These are phyloP conservation scores for Candida hispaniensis DNA, from an alignment of 805 yeast genomes.

Conservation along the genomic window DNA sequence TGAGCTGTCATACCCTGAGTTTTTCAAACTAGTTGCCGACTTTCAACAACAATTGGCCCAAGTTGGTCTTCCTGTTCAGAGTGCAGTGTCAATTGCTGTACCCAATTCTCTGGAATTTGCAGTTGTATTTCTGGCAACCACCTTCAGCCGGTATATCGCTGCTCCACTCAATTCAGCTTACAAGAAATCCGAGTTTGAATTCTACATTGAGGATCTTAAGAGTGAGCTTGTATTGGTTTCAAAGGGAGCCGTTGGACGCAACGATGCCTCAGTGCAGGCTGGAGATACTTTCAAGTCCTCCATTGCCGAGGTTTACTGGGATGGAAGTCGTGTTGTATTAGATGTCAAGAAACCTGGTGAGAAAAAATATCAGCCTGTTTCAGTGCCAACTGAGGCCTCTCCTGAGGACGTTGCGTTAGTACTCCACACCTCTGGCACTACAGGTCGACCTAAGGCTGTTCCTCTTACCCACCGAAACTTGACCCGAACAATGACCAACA, in stretches of 20 bases:
- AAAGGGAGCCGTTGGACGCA: constrained; percentile 34
- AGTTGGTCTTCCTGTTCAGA: constrained; percentile 32
- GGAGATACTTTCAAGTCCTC: constrained; percentile 40
- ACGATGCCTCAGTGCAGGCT: constrained; percentile 39
- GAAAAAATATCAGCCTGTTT: constrained; percentile 2
- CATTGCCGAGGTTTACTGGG: constrained; percentile 45
- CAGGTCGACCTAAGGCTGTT: constrained; percentile 67
- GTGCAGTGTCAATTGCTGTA: constrained; percentile 48
- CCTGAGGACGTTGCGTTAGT: constrained; percentile 52
- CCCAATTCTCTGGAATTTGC: constrained; percentile 53
- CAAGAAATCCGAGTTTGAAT: constrained; percentile 50
- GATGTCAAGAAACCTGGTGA: constrained; percentile 18
- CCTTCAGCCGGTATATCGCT: constrained; percentile 47
- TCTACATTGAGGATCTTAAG: constrained; percentile 50
- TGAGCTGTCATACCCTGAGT: constrained; percentile 35
- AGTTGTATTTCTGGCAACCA: constrained; percentile 44
- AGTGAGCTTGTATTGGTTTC: constrained; percentile 51
- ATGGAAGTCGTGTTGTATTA: constrained; percentile 32
- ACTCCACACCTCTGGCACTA: constrained; percentile 65
- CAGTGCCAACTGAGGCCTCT: constrained; percentile 24
- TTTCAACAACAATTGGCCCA: constrained; percentile 35
- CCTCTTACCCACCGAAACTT: constrained; percentile 58
- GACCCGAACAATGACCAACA: constrained; percentile 48
- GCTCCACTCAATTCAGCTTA: constrained; percentile 62
- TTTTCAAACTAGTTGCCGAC: constrained; percentile 38